Percentiles rank a stretch among this genome's conserved stretches.
Evolutionary conservation across 768 basidiomycete genomes (phyloP).

Genomic region (Leccinum uliginosum): DNA sequence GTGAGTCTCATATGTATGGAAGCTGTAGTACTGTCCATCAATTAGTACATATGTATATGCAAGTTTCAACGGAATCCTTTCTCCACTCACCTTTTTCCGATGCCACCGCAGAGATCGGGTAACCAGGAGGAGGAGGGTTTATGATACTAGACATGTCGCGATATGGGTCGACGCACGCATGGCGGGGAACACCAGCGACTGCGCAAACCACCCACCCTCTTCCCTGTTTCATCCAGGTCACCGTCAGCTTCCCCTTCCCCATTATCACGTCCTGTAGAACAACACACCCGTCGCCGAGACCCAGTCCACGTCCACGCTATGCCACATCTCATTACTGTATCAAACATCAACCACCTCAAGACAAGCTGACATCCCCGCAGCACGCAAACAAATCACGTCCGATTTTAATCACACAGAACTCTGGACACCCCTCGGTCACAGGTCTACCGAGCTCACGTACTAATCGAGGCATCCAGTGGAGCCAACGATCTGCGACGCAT

Average conservation of each 20-base stretch:
- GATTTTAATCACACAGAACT: neutral
- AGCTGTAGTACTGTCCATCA: neutral
- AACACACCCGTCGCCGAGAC: neutral
- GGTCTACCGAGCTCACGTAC: conserved; percentile 9
- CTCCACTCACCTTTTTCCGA: neutral
- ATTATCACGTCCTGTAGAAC: neutral
- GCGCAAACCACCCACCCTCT: neutral
- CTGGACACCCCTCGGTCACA: neutral
- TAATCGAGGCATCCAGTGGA: neutral
- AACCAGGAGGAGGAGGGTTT: neutral
- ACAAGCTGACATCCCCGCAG: conserved; percentile 1
- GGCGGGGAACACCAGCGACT: conserved; percentile 8
- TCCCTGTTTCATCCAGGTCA: neutral
- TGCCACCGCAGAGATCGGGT: conserved; percentile 1
- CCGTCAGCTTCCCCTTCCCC: neutral
- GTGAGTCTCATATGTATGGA: neutral
- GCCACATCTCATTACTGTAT: conserved; percentile 7
- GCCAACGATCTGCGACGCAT: neutral
- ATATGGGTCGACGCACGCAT: neutral
- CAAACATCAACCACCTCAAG: neutral
- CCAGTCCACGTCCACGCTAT: neutral
- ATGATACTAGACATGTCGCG: neutral
- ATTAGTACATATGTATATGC: neutral
- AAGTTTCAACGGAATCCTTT: neutral
- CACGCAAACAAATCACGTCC: neutral